Evolutionary conservation across 345 rosid genomes (phyloP), one percentile per base, ranked within the genome.

Genomic region (Citrus medica): DNA sequence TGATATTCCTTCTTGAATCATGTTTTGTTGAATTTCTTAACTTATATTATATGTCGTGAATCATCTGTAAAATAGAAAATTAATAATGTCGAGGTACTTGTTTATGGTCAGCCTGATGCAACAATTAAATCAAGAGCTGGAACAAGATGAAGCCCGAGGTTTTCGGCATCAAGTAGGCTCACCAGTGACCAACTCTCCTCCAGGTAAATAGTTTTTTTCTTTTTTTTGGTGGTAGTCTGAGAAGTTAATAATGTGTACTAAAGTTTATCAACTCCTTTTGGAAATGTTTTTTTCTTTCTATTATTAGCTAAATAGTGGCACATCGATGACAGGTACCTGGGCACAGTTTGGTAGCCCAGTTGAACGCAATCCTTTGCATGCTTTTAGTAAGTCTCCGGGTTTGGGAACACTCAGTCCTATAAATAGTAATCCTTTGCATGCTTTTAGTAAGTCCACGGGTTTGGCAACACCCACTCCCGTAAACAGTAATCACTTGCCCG

Each of bases 151-250:
- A 64, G 48, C 88, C 70, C 84, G 87, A 69, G 89, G 86, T 76
- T 94, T 96, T 82, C 84, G 85, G 25, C 92, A 87, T 78, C 95
- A 88, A 78, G 80, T 91, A 60, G 94, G 89, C 66, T 91, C 98
- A 48, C 98, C 93, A 1, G 83, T 91, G 61, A 68, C 94, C 64
- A 92, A 76, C 82, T 93, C 99, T 79, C 97, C 99, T 69, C 97
- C 98, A 25, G 98, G 99, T 95, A 82, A 69, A 70, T 37, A 69
- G 60, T 35, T 58, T 55, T 73, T 60, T 73, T 74, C 28, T 12
- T 73, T 58, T 37, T 67, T 63, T 73, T 71, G 35, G 35, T 46
- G 33, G 38, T 75, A 65, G 28, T 76, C 17, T 64, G 62, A 56
- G 48, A 68, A 48, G 69, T 73, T 53, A 67, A 53, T 5, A 38